These are phyloP conservation scores for Rhododendron williamsianum DNA, from an alignment of 148 eudicot species.

Conservation along the genomic window DNA sequence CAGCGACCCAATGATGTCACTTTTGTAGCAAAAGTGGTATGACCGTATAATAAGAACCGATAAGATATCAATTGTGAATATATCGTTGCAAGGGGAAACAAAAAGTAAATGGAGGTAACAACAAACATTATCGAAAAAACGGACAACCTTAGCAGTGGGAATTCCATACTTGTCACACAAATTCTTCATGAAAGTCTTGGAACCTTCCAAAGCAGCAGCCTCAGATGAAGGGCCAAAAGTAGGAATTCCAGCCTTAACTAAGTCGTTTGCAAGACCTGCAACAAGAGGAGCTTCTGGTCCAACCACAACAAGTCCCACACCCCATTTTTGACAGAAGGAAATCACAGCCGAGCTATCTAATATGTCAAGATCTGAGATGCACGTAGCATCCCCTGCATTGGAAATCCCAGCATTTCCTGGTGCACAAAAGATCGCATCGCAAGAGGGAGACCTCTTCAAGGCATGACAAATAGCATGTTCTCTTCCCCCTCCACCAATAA, in stretches of 20 bases:
- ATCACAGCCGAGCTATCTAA: slow-evolving; percentile 71
- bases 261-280: slow-evolving; percentile 89
- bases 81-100: neutral
- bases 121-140: neutral
- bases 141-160: slow-evolving; percentile 87
- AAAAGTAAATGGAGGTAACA: neutral
- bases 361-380: slow-evolving; percentile 57
- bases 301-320: slow-evolving; percentile 72
- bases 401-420: slow-evolving; percentile 95
- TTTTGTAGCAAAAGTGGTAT: neutral
- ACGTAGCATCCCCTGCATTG: slow-evolving; percentile 74
- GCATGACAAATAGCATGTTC: slow-evolving; percentile 93
- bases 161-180: slow-evolving; percentile 86
- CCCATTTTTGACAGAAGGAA: slow-evolving; percentile 57
- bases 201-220: slow-evolving; percentile 95
- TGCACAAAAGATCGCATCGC: slow-evolving; percentile 65
- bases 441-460: slow-evolving; percentile 67
- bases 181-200: slow-evolving; percentile 89
- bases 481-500: slow-evolving; percentile 96
- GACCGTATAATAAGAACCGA: neutral
- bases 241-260: slow-evolving; percentile 66
- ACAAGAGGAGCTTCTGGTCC: slow-evolving; percentile 99
- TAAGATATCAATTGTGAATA: neutral
- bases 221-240: slow-evolving; percentile 92
- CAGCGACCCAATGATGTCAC: neutral